A percentile compares a stretch with the other conserved stretches of the same genome.
These are phyloP conservation scores for Scytalidium lignicola DNA, from an alignment of 2,329 filamentous ascomycete species.

Conservation along the genomic window DNA sequence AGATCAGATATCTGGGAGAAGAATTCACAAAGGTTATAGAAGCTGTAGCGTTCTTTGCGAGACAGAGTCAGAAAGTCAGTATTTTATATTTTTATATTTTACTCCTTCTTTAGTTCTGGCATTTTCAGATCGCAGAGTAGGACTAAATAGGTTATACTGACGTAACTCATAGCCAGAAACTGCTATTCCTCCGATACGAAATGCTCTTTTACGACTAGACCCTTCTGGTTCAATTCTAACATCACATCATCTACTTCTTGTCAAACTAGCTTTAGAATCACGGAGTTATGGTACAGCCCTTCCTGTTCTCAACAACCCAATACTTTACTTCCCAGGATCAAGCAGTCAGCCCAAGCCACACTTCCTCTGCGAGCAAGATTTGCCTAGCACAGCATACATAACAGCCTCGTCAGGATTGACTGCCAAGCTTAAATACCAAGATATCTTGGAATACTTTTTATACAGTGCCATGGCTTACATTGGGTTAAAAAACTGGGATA, in stretches of 20 bases:
- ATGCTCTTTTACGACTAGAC: conserved; percentile 60
- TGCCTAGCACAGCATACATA: conserved; percentile 53
- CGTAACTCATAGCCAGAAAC: conserved; percentile 14
- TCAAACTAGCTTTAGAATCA: conserved; percentile 50
- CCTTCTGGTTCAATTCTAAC: conserved; percentile 63
- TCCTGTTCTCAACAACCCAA: conserved; percentile 57
- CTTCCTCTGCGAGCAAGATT: conserved; percentile 39
- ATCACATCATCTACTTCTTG: conserved; percentile 53
- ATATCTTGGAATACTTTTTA: conserved; percentile 64
- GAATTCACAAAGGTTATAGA: conserved; percentile 41
- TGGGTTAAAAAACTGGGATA: conserved; percentile 54
- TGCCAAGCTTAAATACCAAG: conserved; percentile 41
- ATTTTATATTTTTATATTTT: background rate
- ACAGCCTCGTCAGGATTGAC: conserved; percentile 54
- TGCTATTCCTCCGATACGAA: conserved; percentile 21
- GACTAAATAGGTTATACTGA: background rate
- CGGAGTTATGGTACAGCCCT: conserved; percentile 50
- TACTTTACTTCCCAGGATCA: conserved; percentile 59
- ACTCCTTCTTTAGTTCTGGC: background rate
- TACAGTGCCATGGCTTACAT: conserved; percentile 61
- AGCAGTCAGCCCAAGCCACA: conserved; percentile 28
- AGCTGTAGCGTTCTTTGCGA: conserved; percentile 22
- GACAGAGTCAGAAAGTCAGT: conserved; percentile 17
- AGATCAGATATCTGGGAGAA: conserved; percentile 47
- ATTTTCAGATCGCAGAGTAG: background rate